Evolutionary conservation across 768 basidiomycete species (phyloP).

Genomic region (Lactifluus echinatus): DNA sequence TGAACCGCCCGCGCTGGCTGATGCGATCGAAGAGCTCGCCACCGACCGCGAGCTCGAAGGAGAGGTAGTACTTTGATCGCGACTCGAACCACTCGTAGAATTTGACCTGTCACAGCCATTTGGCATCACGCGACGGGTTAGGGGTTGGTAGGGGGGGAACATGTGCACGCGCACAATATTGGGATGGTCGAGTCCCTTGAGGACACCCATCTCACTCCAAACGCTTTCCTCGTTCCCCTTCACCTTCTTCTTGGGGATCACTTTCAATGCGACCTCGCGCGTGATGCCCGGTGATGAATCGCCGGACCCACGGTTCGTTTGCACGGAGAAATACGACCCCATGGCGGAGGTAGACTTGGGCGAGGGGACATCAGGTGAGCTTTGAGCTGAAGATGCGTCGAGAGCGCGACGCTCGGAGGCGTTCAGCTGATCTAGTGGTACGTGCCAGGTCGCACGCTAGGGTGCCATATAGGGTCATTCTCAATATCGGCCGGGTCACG

Average conservation of each 20-base stretch:
- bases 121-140: neutral
- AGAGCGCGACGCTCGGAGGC: slow-evolving; percentile 53
- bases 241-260: slow-evolving; percentile 93
- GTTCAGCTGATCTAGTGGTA: slow-evolving; percentile 50
- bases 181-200: slow-evolving; percentile 82
- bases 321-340: neutral
- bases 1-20: slow-evolving; percentile 78
- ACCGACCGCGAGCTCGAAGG: slow-evolving; percentile 88
- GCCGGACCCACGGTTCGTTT: neutral
- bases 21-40: slow-evolving; percentile 94
- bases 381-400: slow-evolving; percentile 25
- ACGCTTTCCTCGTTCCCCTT: slow-evolving; percentile 85
- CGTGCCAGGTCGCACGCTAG: slow-evolving; percentile 70
- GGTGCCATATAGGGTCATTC: neutral
- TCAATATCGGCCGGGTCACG: neutral
- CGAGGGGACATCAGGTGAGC: neutral
- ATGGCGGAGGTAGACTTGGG: slow-evolving; percentile 8
- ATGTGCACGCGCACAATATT: slow-evolving; percentile 60
- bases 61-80: slow-evolving; percentile 88
- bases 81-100: slow-evolving; percentile 98
- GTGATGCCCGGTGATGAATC: slow-evolving; percentile 27
- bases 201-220: slow-evolving; percentile 89
- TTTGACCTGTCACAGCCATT: slow-evolving; percentile 53
- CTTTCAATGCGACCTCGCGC: slow-evolving; percentile 79
- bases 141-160: slow-evolving; percentile 9